Base-by-base conservation (phyloP, 129 eudicot species). In the Flaveria trinervia region DNA sequence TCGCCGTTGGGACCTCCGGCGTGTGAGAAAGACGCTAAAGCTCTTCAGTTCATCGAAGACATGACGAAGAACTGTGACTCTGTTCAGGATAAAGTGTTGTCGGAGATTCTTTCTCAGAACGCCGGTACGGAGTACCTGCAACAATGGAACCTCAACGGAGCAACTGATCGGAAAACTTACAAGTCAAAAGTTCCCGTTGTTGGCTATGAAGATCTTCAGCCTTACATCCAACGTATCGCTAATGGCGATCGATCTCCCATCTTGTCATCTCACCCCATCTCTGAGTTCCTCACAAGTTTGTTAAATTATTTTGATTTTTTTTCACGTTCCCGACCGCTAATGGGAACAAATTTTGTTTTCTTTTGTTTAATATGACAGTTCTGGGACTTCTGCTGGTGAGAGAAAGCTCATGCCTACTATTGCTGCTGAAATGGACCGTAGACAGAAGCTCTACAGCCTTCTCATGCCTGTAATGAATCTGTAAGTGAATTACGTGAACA, bases 371-470 rank as follows among this genome's bases (percentile, higher is more conserved):
- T 59, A 59, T 22, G 2, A 48, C 85, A 92, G 98, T 59, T 92
- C 96, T 0, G 98, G 98, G 50, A 92, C 98, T 45, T 92, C 98
- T 12, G 96, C 92, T 1, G 98, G 98, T 14, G 98, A 92, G 75
- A 88, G 98, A 77, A 92, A 92, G 77, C 83, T 92, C 62, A 92
- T 92, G 96, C 98, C 98, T 17, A 92, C 96, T 20, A 92, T 88
- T 70, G 81, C 79, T 49, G 90, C 88, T 25, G 98, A 90, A 75
- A 77, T 89, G 89, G 92, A 86, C 51, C 89, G 96, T 9, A 76
- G 94, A 59, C 87, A 85, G 60, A 81, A 81, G 68, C 88, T 92
- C n/a, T 92, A 88, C 82, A 81, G 88, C 77, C 97, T 92, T 69
- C 90, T 92, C 36, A 84, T 88, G 90, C 96, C 97, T 23, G 96